Evolutionary conservation across 345 rosid species (phyloP).

Genomic region (Camelina sativa): DNA sequence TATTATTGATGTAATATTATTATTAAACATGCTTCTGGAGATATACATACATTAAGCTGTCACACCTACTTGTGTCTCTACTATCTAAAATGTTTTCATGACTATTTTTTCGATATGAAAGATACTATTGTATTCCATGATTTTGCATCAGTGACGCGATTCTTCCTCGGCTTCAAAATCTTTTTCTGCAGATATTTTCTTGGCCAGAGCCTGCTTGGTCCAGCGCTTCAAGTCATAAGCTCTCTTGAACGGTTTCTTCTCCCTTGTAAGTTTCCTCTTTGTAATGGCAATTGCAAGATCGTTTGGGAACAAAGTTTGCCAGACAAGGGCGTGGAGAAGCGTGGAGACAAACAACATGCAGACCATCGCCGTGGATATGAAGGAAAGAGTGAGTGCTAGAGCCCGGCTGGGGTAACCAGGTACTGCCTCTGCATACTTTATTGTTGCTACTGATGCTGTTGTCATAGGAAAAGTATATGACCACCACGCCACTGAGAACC

Average conservation of each 20-base stretch:
- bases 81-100: neutral
- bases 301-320: conserved; percentile 77
- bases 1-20: conserved; percentile 24
- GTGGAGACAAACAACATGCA: conserved; percentile 66
- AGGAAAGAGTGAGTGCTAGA: conserved; percentile 74
- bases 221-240: conserved; percentile 69
- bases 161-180: conserved; percentile 49
- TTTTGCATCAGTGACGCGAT: conserved; percentile 43
- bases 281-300: conserved; percentile 92
- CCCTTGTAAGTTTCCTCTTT: conserved; percentile 60
- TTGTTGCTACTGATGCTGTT: conserved; percentile 82
- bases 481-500: conserved; percentile 98
- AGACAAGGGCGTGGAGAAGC: conserved; percentile 77
- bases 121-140: conserved; percentile 13
- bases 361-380: conserved; percentile 84
- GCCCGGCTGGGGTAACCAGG: conserved; percentile 64
- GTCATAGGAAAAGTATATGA: conserved; percentile 98
- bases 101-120: conserved; percentile 11
- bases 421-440: conserved; percentile 84
- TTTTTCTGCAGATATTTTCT: conserved; percentile 52
- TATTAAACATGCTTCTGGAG: conserved; percentile 31
- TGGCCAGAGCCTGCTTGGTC: conserved; percentile 71
- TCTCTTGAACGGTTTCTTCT: conserved; percentile 66
- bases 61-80: conserved; percentile 18
- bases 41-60: conserved; percentile 30